Evolutionary conservation across 2,329 filamentous ascomycete genomes (phyloP), one percentile per base, ranked within the genome.

Genomic region (Aspergillus pseudoterreus): DNA sequence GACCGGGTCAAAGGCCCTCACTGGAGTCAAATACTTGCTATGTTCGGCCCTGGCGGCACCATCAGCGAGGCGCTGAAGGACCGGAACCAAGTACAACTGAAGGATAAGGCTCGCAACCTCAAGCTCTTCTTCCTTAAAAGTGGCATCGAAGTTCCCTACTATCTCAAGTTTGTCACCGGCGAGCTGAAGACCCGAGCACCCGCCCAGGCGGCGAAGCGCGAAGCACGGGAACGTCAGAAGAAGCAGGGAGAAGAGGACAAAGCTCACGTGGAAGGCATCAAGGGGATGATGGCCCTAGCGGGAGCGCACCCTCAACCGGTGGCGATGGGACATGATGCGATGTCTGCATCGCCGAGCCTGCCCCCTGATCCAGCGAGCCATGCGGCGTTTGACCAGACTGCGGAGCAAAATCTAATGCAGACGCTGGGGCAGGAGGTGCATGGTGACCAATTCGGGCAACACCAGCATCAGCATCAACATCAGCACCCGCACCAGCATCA

Each of bases 121-220:
- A 96, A 95, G 69, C 74, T 96, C 0, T 95, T 94, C 74, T 95
- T 95, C 70, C 75, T 96, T 49, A 96, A 96, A 75, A 92, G 87
- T 15, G 90, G 90, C 47, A 91, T 90, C 4, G 91, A 96, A 63
- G 92, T 96, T 68, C 91, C 91, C 0, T 90, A 88, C 61, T 94
- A 94, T 60, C 74, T 96, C 19, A 86, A 92, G 63, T 88, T 88
- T 27, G 91, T 96, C 10, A 96, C 91, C 0, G 91, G 91, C 3
- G 91, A 96, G 71, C 75, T 96, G 35, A 92, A 94, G 71, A 95
- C 91, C 0, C 78, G 90, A 14, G 89, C 90, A 0, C 90, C 89
- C 0, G 86, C 83, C 1, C 75, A 77, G 58, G 75, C 75, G 17
- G 74, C 74, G n/a, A 77, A 77, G 57, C 70, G 75, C 12, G 75